Evolutionary conservation across 305 asterid species (phyloP).

Genomic region (Stenogyne calaminthoides): DNA sequence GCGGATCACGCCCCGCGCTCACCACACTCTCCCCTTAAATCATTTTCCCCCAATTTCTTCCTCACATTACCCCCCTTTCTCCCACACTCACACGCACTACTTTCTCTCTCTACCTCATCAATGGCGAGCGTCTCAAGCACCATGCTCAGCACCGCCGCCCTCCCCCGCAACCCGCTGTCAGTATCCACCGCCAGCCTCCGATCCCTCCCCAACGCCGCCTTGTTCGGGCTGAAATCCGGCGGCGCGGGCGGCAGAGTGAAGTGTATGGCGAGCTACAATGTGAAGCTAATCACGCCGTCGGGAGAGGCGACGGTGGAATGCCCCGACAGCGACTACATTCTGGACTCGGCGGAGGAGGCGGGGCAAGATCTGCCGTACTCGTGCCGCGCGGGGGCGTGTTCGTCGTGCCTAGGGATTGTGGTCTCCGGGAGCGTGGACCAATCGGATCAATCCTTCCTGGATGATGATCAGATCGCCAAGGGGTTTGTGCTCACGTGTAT

Average conservation of each 20-base stretch:
- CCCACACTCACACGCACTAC: neutral
- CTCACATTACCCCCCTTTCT: neutral
- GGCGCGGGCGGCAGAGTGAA: slow-evolving; percentile 28
- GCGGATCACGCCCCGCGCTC: slow-evolving; percentile 12
- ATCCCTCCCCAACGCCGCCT: slow-evolving; percentile 40
- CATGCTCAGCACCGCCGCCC: slow-evolving; percentile 30
- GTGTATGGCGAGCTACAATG: slow-evolving; percentile 71
- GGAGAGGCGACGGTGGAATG: slow-evolving; percentile 46
- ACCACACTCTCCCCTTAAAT: slow-evolving; percentile 20
- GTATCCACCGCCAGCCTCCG: slow-evolving; percentile 25
- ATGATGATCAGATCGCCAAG: slow-evolving; percentile 47
- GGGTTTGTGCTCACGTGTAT: slow-evolving; percentile 79
- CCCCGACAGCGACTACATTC: slow-evolving; percentile 50
- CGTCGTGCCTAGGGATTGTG: slow-evolving; percentile 74
- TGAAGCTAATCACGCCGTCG: slow-evolving; percentile 56
- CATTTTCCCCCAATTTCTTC: neutral
- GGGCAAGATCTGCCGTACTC: slow-evolving; percentile 79
- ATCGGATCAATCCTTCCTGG: slow-evolving; percentile 71
- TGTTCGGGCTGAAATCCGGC: slow-evolving; percentile 49
- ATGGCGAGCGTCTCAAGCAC: slow-evolving; percentile 36
- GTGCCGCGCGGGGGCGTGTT: slow-evolving; percentile 90
- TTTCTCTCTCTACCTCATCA: slow-evolving; percentile 15
- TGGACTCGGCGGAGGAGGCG: slow-evolving; percentile 67
- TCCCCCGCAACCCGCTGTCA: slow-evolving; percentile 28
- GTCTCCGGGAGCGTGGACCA: slow-evolving; percentile 64